phyloP scores from a whole-genome alignment of 2,329 filamentous ascomycete genomes.

The Nigrospora oryzae region DNA sequence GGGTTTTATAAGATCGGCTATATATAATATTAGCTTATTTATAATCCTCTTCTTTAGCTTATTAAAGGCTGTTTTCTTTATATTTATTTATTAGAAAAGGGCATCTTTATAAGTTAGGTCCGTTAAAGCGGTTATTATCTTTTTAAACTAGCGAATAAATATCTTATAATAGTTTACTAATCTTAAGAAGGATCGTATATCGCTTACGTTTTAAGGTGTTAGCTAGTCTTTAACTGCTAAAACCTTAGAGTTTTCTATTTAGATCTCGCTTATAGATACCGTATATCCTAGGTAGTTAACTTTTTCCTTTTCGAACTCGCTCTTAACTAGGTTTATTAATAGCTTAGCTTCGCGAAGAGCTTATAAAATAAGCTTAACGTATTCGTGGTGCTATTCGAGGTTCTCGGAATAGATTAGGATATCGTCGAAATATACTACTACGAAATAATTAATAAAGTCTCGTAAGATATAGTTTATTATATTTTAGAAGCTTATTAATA shows the following conservation, averaged over 20 bases:
- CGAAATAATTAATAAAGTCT: background rate
- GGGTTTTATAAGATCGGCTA: background rate
- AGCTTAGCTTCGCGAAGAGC: background rate
- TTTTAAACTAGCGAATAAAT: conserved; percentile 1
- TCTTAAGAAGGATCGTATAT: conserved; percentile 18
- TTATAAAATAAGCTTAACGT: conserved; percentile 13
- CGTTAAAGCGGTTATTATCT: background rate
- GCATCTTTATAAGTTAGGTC: background rate
- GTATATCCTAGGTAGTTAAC: conserved; percentile 21
- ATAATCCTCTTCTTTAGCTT: background rate
- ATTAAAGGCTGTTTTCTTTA: background rate
- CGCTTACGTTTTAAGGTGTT: conserved; percentile 9
- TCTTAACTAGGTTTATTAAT: conserved; percentile 17
- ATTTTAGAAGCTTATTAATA: conserved; percentile 5
- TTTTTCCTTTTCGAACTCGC: conserved; percentile 16
- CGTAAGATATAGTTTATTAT: conserved; percentile 7
- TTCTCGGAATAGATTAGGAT: conserved; percentile 16
- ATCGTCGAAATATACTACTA: conserved; percentile 11
- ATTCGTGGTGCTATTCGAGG: conserved; percentile 12
- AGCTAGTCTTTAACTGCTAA: conserved; percentile 14
- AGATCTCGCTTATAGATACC: conserved; percentile 14
- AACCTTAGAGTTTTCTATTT: conserved; percentile 16
- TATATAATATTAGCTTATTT: background rate
- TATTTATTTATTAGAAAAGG: background rate
- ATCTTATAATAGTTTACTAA: conserved; percentile 23